Evolutionary conservation across 441 rosid genomes (phyloP).

Genomic region (Euphorbia corollata): DNA sequence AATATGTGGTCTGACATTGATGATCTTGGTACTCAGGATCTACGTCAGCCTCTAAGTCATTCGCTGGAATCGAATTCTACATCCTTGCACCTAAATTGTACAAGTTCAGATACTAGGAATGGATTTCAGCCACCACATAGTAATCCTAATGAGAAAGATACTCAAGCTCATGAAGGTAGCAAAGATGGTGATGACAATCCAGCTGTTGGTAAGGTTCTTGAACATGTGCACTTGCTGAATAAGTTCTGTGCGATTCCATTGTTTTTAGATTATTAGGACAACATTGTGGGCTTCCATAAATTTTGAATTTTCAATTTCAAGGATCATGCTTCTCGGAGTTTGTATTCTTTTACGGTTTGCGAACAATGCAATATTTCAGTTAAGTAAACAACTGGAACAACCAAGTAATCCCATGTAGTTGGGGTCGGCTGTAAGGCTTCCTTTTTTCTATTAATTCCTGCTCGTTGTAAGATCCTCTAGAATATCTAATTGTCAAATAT

Average conservation of each 20-base stretch:
- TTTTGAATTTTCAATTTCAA: background rate
- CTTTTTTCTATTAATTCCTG: background rate
- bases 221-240: background rate
- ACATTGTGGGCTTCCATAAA: background rate
- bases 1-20: slow-evolving; percentile 34
- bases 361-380: background rate
- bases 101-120: slow-evolving; percentile 26
- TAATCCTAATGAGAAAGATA: slow-evolving; percentile 23
- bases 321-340: background rate
- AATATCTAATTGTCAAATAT: background rate
- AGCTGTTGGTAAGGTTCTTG: slow-evolving; percentile 52
- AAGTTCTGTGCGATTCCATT: background rate
- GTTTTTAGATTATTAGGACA: background rate
- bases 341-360: background rate
- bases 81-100: slow-evolving; percentile 32
- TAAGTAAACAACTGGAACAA: background rate
- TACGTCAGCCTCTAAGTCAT: slow-evolving; percentile 44
- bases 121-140: slow-evolving; percentile 27
- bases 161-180: slow-evolving; percentile 26
- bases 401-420: background rate
- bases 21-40: slow-evolving; percentile 26
- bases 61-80: slow-evolving; percentile 49
- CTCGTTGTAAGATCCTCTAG: background rate
- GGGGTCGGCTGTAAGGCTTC: background rate
- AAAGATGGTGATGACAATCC: slow-evolving; percentile 27